Conservation (phyloP, 2,329 filamentous ascomycete genomes). For the Aspergillus pseudonomiae region DNA sequence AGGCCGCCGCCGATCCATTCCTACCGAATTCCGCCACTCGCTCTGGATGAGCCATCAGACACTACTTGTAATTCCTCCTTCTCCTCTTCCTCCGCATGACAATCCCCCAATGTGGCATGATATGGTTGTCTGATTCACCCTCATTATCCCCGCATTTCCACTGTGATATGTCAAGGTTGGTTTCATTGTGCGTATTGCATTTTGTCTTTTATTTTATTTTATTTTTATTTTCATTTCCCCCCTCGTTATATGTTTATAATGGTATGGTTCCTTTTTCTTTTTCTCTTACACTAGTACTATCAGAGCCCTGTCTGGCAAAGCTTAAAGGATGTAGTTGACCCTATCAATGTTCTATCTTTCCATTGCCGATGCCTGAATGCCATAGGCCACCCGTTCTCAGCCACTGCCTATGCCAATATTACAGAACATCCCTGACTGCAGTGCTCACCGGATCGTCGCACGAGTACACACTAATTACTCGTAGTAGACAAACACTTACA, state of each 20-base stretch:
- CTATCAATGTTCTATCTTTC: not conserved
- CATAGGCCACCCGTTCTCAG: not conserved
- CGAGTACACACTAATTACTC: not conserved
- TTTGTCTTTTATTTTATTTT: too few species aligned
- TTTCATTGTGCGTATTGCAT: not conserved
- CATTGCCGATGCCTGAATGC: not conserved
- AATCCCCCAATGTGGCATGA: slow-evolving; percentile 9
- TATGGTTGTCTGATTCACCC: slow-evolving; percentile 10
- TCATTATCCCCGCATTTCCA: slow-evolving; percentile 2
- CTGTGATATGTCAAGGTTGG: not conserved
- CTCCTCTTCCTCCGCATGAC: not conserved
- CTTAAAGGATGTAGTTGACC: not conserved
- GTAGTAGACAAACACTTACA: not conserved
- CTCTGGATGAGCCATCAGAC: not conserved
- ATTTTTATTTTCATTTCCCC: too few species aligned
- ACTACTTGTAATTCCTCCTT: not conserved
- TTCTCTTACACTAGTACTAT: not conserved
- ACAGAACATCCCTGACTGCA: slow-evolving; percentile 10
- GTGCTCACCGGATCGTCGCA: slow-evolving; percentile 16
- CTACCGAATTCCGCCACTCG: not conserved
- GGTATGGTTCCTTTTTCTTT: not conserved
- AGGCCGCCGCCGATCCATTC: not conserved
- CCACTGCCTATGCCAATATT: slow-evolving; percentile 2
- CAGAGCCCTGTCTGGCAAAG: not conserved
- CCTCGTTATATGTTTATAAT: not conserved